A percentile compares a stretch with the other conserved stretches of the same genome.
These are phyloP conservation scores for Plantago major DNA, from an alignment of 257 asterid species.

Conservation along the genomic window DNA sequence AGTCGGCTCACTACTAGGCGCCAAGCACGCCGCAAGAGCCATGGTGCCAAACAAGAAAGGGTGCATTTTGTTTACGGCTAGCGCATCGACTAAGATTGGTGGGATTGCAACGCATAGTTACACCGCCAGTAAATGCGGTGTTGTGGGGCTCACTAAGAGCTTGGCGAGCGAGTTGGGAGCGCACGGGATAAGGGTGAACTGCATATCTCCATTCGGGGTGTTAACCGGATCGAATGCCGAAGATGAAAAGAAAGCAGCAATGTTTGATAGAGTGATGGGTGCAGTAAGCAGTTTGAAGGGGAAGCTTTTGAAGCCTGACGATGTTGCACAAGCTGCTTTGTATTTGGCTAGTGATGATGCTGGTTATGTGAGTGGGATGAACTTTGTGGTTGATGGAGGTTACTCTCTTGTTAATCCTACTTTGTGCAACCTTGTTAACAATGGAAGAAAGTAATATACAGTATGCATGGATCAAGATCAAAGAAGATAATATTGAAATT, in stretches of 20 bases:
- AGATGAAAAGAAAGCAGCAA: not conserved
- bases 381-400: slow-evolving; percentile 54
- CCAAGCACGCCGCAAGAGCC: slow-evolving; percentile 37
- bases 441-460: not conserved
- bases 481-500: too few species aligned
- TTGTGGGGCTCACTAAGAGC: slow-evolving; percentile 29
- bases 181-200: slow-evolving; percentile 27
- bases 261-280: not conserved
- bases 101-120: slow-evolving; percentile 26
- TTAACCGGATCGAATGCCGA: slow-evolving; percentile 18
- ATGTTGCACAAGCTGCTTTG: slow-evolving; percentile 41
- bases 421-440: not conserved
- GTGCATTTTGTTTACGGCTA: slow-evolving; percentile 32
- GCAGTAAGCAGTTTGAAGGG: slow-evolving; percentile 21
- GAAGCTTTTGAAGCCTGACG: slow-evolving; percentile 20
- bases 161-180: slow-evolving; percentile 28
- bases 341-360: slow-evolving; percentile 47
- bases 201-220: slow-evolving; percentile 29
- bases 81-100: slow-evolving; percentile 20
- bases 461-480: not conserved
- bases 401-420: slow-evolving; percentile 40
- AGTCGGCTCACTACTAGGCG: slow-evolving; percentile 30
- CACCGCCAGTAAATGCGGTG: slow-evolving; percentile 22
- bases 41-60: slow-evolving; percentile 30
- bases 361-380: slow-evolving; percentile 40